phyloP scores from a whole-genome alignment of 2,329 filamentous ascomycete genomes.

The Helminthosporium solani region DNA sequence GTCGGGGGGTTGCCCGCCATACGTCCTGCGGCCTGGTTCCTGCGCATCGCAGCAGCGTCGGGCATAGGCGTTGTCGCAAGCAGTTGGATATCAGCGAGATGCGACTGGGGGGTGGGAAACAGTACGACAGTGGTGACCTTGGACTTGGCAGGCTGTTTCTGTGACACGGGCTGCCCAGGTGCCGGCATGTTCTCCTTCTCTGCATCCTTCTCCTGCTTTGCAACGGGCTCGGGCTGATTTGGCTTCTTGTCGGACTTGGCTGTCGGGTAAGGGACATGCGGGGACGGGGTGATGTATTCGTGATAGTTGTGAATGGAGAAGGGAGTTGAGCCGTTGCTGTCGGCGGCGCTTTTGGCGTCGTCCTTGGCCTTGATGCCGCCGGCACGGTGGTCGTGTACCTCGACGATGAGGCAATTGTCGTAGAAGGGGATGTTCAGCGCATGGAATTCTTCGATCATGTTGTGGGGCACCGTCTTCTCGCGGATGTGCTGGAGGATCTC shows the following conservation, averaged over 20 bases:
- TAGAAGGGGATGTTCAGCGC: constrained; percentile 77
- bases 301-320: constrained; percentile 94
- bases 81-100: constrained; percentile 73
- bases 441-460: constrained; percentile 77
- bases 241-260: constrained; percentile 28
- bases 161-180: constrained; percentile 47
- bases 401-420: constrained; percentile 87
- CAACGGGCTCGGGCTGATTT: constrained; percentile 19
- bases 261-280: constrained; percentile 70
- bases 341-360: constrained; percentile 50
- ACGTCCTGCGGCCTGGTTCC: constrained; percentile 50
- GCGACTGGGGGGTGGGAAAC: constrained; percentile 75
- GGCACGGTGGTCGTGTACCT: constrained; percentile 86
- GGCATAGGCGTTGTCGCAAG: constrained; percentile 68
- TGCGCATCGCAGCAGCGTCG: constrained; percentile 52
- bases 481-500: constrained; percentile 75
- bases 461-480: constrained; percentile 78
- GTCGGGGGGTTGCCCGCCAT: constrained; percentile 65
- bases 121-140: constrained; percentile 77
- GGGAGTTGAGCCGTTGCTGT: constrained; percentile 61
- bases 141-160: constrained; percentile 51
- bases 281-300: constrained; percentile 83
- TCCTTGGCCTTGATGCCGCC: constrained; percentile 58
- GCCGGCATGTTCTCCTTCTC: constrained; percentile 62
- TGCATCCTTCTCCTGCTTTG: constrained; percentile 39